Evolutionary conservation across 2,329 filamentous ascomycete species (phyloP), one percentile per base, ranked within the genome.

Genomic region (Pseudogymnoascus sp.): DNA sequence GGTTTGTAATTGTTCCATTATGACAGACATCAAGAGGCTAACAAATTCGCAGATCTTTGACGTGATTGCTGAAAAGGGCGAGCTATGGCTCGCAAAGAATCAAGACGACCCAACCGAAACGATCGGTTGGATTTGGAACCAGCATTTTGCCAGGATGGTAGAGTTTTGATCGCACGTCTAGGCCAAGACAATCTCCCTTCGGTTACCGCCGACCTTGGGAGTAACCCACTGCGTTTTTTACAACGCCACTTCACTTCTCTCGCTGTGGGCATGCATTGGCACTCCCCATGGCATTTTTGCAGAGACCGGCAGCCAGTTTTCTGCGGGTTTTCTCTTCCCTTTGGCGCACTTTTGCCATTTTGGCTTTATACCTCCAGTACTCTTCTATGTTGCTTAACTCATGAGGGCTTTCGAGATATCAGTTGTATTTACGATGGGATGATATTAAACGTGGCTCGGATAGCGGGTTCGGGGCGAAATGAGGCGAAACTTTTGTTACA

Each of bases 101-200:
- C 94, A 99, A 75, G 94, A 99, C 71, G 94, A 99, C 73, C 78
- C 85, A 1, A 80, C 78, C 9, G 83, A 88, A 66, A 82, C 86
- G 66, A 86, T 97, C 35, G 94, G 94, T 59, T 99, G 94, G 94
- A 96, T 99, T 69, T 99, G 94, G 94, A 96, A 92, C 69, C 97
- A 97, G 74, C 94, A 99, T 76, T 99, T 99, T 79, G 88, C 88
- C 41, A 58, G 57, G 35, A 53, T 53, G 47, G 47, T 53, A 28
- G 47, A 53, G 30, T 53, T 20, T 20, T 53, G 47, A 53, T 53
- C 6, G 25, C 25, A 25, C 47, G 12, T 53, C 47, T 25, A 33
- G 15, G 28, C 28, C 2, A 53, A 14, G 15, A 20, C 28, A 53
- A 28, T 50, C 15, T 15, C 25, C 22, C 22, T 11, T 50, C 41